phyloP scores from a whole-genome alignment of 164 flowering plant species.

The Magnolia sinica region DNA sequence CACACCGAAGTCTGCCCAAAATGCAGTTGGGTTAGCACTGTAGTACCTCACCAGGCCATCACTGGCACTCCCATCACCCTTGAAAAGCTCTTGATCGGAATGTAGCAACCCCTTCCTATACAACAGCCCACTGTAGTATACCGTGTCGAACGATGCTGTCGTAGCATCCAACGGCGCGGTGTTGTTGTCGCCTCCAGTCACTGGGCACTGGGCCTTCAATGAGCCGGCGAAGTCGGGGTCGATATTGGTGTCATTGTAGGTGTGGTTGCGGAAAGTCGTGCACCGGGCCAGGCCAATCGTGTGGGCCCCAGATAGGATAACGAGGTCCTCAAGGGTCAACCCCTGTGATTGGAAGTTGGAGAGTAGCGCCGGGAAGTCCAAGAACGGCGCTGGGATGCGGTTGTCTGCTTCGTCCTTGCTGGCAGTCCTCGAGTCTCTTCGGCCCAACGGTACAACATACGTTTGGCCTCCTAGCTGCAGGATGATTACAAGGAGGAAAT shows the following conservation, averaged over 20 bases:
- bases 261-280: constrained; percentile 16
- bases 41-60: constrained; percentile 25
- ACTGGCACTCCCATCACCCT: constrained; percentile 17
- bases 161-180: constrained; percentile 21
- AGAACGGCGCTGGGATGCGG: constrained; percentile 26
- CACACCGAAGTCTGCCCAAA: constrained; percentile 22
- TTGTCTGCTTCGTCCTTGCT: constrained; percentile 23
- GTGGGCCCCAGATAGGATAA: constrained; percentile 32
- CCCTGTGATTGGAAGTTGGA: constrained; percentile 26
- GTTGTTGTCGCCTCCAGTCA: constrained; percentile 19
- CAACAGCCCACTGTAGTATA: constrained; percentile 23
- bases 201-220: constrained; percentile 15
- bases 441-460: constrained; percentile 28
- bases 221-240: constrained; percentile 10
- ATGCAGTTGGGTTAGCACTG: constrained; percentile 8
- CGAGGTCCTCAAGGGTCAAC: constrained; percentile 22
- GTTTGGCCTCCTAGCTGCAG: constrained; percentile 36
- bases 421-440: constrained; percentile 33
- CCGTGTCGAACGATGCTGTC: constrained; percentile 14
- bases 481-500: neutral
- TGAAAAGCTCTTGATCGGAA: constrained; percentile 32
- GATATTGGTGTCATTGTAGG: constrained; percentile 34
- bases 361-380: constrained; percentile 23
- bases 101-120: constrained; percentile 28
- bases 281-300: constrained; percentile 32